Conservation (phyloP, 805 yeast genomes). For the Tetrapisispora fleetii region DNA sequence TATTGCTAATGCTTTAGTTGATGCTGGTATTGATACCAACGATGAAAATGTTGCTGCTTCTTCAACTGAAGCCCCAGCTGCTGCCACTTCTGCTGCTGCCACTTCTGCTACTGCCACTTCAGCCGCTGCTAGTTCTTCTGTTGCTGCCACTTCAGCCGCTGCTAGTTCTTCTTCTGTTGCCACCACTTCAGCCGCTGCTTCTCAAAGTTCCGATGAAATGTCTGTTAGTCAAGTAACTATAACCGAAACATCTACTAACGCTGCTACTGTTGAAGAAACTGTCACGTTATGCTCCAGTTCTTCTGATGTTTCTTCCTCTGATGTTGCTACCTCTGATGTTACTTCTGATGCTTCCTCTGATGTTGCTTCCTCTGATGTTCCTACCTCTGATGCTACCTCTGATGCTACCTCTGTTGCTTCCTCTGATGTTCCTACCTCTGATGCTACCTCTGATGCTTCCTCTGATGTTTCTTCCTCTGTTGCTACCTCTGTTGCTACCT, state of each 20-base stretch:
- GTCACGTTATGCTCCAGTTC: slow-evolving; percentile 3
- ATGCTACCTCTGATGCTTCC: slow-evolving; percentile 5
- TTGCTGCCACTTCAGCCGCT: slow-evolving; percentile 1
- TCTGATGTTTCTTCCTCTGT: not conserved
- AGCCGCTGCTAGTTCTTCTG: not conserved
- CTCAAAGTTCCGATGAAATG: not conserved
- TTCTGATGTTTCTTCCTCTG: slow-evolving; percentile 4
- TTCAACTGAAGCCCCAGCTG: not conserved
- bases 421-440: not conserved
- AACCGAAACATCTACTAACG: slow-evolving; percentile 2
- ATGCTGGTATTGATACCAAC: slow-evolving; percentile 1
- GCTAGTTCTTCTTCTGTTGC: not conserved
- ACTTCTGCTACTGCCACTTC: slow-evolving; percentile 1
- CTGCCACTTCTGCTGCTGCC: slow-evolving; percentile 1
- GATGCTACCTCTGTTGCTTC: not conserved
- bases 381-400: slow-evolving; percentile 5
- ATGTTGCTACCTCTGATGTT: not conserved
- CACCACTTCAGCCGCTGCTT: slow-evolving; percentile 1
- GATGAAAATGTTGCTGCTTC: slow-evolving; percentile 1
- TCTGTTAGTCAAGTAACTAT: too few relatives aligned
- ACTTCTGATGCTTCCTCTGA: not conserved
- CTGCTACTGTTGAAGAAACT: not conserved
- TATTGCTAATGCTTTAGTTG: too few relatives aligned
- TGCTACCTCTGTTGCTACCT: slow-evolving; percentile 5
- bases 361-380: not conserved